Conservation (phyloP, 1,284 basidiomycete species). For the Coniophora puteana region DNA sequence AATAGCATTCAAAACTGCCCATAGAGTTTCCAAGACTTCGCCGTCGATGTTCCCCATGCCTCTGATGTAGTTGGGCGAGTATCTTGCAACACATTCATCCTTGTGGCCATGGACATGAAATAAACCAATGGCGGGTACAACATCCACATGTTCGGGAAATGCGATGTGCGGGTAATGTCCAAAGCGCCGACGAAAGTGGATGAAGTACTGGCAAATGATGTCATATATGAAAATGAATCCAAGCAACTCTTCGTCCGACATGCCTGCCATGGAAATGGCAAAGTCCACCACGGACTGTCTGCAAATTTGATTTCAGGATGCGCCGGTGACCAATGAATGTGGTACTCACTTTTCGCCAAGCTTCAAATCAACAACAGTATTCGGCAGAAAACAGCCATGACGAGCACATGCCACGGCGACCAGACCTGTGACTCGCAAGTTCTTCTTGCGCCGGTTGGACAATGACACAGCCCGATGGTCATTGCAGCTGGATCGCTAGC, state of each 20-base stretch:
- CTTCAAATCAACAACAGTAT: slow-evolving; percentile 15
- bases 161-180: background rate
- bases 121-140: slow-evolving; percentile 7
- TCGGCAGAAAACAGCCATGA: slow-evolving; percentile 17
- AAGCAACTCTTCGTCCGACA: no score
- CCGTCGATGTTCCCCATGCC: slow-evolving; percentile 1
- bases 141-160: slow-evolving; percentile 4
- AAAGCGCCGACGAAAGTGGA: slow-evolving; percentile 8
- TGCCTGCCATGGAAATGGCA: no score
- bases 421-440: slow-evolving; percentile 11
- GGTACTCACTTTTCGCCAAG: slow-evolving; percentile 13
- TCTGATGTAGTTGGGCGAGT: slow-evolving; percentile 3
- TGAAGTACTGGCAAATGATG: slow-evolving; percentile 12
- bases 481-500: slow-evolving; percentile 6
- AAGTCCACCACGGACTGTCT: no score
- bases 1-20: slow-evolving; percentile 7
- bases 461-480: slow-evolving; percentile 10
- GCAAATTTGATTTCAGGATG: no score
- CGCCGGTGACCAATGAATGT: no score
- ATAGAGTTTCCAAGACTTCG: slow-evolving; percentile 9
- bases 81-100: slow-evolving; percentile 5
- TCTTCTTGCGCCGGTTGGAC: background rate
- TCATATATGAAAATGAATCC: no score
- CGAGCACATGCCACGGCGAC: slow-evolving; percentile 15
- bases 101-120: slow-evolving; percentile 12